Conservation (phyloP, 768 basidiomycete species). For the Tubosaeta sp. region DNA sequence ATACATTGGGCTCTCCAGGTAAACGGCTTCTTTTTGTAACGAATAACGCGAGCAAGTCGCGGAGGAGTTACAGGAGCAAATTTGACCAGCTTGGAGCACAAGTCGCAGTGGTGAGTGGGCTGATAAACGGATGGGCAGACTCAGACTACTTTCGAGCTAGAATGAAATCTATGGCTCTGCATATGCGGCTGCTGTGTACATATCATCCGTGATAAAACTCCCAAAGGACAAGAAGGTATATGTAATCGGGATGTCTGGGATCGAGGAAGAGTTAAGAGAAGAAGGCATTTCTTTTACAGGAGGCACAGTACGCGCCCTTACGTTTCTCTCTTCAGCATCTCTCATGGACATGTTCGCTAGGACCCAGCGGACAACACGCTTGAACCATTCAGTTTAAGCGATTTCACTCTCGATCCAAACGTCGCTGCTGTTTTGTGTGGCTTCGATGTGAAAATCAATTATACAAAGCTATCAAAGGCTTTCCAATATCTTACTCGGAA, state of each 20-base stretch:
- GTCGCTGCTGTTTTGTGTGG: conserved; percentile 96
- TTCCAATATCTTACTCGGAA: conserved; percentile 85
- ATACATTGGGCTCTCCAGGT: conserved; percentile 37
- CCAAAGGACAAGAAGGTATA: conserved; percentile 92
- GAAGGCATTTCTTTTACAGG: conserved; percentile 81
- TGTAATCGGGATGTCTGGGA: conserved; percentile 86
- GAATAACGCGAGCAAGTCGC: conserved; percentile 95
- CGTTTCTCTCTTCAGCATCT: not conserved
- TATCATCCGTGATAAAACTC: conserved; percentile 85
- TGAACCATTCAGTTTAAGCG: conserved; percentile 57
- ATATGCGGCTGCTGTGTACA: conserved; percentile 77
- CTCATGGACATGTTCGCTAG: conserved; percentile 36
- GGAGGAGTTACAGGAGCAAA: conserved; percentile 81
- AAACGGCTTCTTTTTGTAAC: conserved; percentile 90
- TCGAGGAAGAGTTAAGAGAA: conserved; percentile 89
- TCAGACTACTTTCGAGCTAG: conserved; percentile 38
- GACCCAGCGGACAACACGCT: conserved; percentile 82
- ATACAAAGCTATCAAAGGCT: conserved; percentile 91
- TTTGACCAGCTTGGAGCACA: conserved; percentile 88
- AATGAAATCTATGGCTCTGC: conserved; percentile 97
- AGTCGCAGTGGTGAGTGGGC: conserved; percentile 66
- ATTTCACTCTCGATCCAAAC: conserved; percentile 70
- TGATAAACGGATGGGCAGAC: not conserved
- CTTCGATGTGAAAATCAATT: conserved; percentile 81
- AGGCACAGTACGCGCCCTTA: conserved; percentile 63